Base-by-base conservation (phyloP, 176 grass and related monocot species). In the Juncus effusus region DNA sequence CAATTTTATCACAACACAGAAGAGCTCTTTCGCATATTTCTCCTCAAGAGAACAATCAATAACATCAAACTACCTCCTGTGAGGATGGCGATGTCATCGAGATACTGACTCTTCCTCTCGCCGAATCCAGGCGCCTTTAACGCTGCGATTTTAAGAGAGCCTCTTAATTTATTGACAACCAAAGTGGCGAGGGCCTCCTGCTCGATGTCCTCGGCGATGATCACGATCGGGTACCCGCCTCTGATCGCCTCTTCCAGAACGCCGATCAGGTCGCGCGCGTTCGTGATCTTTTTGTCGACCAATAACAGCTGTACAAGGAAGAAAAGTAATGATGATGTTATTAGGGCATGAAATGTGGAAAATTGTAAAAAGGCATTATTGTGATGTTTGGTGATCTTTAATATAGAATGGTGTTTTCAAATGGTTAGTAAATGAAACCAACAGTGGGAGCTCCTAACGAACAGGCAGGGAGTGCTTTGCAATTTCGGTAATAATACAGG, bases 101-200 rank as follows among this genome's bases (percentile, higher is more conserved):
- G 67, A 61, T 92, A 97, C 55, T 97, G 88, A 62, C 80, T 92
- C 74, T 96, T 96, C 69, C 84, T 81, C 38, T 96, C 84, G 57
- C 92, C 92, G 63, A 96, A 96, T 62, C 93, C 88, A 80, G 93
- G 93, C 63, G 93, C 93, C 74, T 96, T 96, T 66, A 96, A 85
- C 64, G 93, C 82, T 41, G 85, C 85, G 71, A 96, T 96, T 38
- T 96, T 96, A 70, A 96, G 68, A 40, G 93, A 77, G 6, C 93
- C 93, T 83, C 87, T 91, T 7, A 96, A 82, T 77, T 91, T 91
- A 76, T 96, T 96, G 28, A 96, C 87, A 40, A 96, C 93, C 70
- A 96, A 80, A 66, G 93, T 96, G 36, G 88, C 93, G 77, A 96
- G 77, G 55, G 93, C 93, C 74, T 96, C 93, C 76, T 96, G 93